A percentile compares a stretch with the other conserved stretches of the same genome.
Conservation (phyloP, 2,329 filamentous ascomycete species). For the Emergomyces orientalis region DNA sequence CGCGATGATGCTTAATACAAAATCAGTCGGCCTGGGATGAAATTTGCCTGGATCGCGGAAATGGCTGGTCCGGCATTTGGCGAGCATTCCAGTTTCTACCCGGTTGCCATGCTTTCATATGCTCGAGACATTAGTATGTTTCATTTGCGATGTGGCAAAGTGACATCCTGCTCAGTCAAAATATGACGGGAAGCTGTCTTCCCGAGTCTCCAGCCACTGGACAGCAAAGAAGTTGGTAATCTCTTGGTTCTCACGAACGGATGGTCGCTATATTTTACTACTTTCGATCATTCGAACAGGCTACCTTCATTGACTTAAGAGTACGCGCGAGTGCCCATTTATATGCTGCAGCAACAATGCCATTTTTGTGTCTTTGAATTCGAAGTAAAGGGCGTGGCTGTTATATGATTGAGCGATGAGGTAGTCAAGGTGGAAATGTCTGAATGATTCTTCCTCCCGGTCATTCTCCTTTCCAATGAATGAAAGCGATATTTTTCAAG, state of each 20-base stretch:
- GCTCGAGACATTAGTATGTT: no score
- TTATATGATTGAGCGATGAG: no score
- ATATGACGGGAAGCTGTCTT: slow-evolving; percentile 1
- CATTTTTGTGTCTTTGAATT: no score
- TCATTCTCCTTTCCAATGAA: no score
- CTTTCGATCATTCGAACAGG: background rate
- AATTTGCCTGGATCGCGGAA: background rate
- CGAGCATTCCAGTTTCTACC: background rate
- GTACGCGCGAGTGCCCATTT: no score
- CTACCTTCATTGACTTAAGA: no score
- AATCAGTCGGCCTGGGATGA: slow-evolving; percentile 21
- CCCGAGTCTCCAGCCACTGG: background rate
- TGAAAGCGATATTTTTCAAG: no score
- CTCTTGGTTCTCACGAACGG: background rate
- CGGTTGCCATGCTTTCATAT: background rate
- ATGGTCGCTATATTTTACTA: background rate
- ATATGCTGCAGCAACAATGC: no score
- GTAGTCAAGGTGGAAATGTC: no score
- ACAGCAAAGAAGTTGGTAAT: background rate
- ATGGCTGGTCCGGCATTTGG: background rate
- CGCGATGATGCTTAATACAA: slow-evolving; percentile 37
- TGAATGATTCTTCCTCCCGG: no score
- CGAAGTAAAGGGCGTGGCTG: no score
- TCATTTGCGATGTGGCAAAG: no score
- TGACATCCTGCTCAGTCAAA: background rate